These are phyloP conservation scores for Talaromyces verruculosus DNA, from an alignment of 2,329 filamentous ascomycete species.

Conservation along the genomic window DNA sequence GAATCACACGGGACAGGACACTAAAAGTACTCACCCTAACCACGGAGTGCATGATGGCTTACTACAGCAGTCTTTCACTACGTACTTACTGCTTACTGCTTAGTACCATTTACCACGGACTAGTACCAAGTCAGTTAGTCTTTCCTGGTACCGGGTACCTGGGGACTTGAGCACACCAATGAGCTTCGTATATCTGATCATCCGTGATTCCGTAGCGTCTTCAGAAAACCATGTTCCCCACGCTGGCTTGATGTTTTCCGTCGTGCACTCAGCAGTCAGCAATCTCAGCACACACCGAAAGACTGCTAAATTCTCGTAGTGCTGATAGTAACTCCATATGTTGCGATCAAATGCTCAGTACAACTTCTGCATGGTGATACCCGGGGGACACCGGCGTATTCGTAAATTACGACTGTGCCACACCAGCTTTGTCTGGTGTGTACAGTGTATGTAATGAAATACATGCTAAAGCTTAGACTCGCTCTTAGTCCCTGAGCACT, in stretches of 20 bases:
- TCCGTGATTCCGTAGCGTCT: neutral
- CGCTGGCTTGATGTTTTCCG: neutral
- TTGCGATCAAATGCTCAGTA: neutral
- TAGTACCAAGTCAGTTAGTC: neutral
- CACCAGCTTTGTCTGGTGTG: neutral
- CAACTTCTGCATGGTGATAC: neutral
- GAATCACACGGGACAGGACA: neutral
- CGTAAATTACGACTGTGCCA: neutral
- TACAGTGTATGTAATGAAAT: neutral
- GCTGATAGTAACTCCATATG: neutral
- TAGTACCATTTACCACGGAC: neutral
- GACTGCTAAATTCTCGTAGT: neutral
- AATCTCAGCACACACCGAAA: neutral
- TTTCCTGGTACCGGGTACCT: slow-evolving; percentile 4
- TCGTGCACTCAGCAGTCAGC: neutral
- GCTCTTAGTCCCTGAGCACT: slow-evolving; percentile 7
- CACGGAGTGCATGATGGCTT: slow-evolving; percentile 1
- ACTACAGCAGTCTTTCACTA: neutral
- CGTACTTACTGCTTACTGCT: neutral
- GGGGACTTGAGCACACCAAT: slow-evolving; percentile 1
- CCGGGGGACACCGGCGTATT: neutral
- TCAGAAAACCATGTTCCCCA: slow-evolving; percentile 5
- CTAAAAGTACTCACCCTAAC: neutral
- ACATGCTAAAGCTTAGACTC: slow-evolving; percentile 7
- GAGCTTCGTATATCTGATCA: neutral